Evolutionary conservation across 768 basidiomycete genomes (phyloP).

Genomic region (Phanerochaete sordida): DNA sequence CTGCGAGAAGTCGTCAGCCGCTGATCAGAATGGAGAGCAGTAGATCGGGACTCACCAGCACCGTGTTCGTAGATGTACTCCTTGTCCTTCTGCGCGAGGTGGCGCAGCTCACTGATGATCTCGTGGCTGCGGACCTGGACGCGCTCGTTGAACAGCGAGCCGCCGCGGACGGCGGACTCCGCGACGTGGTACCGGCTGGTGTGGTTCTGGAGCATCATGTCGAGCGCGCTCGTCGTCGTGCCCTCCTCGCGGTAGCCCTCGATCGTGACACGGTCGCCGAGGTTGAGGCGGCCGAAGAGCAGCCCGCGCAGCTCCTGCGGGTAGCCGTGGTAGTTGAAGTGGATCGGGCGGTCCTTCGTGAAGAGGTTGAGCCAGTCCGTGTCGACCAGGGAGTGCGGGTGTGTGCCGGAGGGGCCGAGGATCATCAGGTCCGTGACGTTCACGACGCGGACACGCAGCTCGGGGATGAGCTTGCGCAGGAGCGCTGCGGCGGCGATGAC

Average conservation of each 20-base stretch:
- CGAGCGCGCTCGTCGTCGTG: slow-evolving; percentile 81
- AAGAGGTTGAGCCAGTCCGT: slow-evolving; percentile 69
- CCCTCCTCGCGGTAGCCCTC: slow-evolving; percentile 71
- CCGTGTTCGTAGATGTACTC: slow-evolving; percentile 60
- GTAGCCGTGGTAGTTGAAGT: slow-evolving; percentile 86
- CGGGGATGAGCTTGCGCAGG: slow-evolving; percentile 64
- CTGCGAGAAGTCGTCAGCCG: slow-evolving; percentile 14
- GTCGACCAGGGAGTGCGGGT: slow-evolving; percentile 70
- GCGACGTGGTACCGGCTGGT: slow-evolving; percentile 70
- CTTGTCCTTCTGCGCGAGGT: slow-evolving; percentile 56
- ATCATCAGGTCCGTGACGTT: slow-evolving; percentile 92
- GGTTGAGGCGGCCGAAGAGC: slow-evolving; percentile 51
- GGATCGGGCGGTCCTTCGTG: slow-evolving; percentile 61
- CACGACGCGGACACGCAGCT: slow-evolving; percentile 79
- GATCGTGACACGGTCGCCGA: slow-evolving; percentile 46
- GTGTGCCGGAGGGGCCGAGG: slow-evolving; percentile 60
- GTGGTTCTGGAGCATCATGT: slow-evolving; percentile 76
- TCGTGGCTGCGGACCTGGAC: slow-evolving; percentile 59
- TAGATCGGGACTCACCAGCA: slow-evolving; percentile 38
- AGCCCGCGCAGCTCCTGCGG: slow-evolving; percentile 61
- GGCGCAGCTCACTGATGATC: slow-evolving; percentile 52
- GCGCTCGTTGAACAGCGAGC: slow-evolving; percentile 45
- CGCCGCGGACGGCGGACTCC: slow-evolving; percentile 54
- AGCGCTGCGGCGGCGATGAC: slow-evolving; percentile 83
- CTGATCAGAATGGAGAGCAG: neutral